A percentile compares a stretch with the other conserved stretches of the same genome.
Evolutionary conservation across 768 basidiomycete species (phyloP).

Genomic region (Naematelia encephala): DNA sequence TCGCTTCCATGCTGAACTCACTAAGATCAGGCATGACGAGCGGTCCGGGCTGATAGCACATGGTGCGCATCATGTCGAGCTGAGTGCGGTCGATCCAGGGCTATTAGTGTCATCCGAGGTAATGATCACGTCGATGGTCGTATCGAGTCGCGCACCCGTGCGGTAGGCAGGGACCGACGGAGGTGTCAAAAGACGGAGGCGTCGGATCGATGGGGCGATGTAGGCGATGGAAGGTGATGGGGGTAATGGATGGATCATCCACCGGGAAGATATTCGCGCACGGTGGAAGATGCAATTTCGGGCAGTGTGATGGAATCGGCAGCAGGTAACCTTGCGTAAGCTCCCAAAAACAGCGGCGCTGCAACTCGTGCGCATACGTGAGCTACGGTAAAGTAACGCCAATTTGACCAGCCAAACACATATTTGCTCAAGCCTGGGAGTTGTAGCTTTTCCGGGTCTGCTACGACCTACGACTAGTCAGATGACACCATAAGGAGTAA

Average conservation of each 20-base stretch:
- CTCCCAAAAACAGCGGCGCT: constrained; percentile 19
- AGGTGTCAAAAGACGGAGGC: too few relatives aligned
- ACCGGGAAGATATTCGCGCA: not conserved
- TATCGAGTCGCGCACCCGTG: too few relatives aligned
- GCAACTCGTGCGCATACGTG: constrained; percentile 36
- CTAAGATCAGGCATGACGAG: constrained; percentile 33
- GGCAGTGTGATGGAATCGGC: constrained; percentile 5
- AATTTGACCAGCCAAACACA: constrained; percentile 45
- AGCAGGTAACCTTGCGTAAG: constrained; percentile 28
- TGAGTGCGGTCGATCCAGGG: constrained; percentile 32
- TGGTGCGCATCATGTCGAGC: constrained; percentile 35
- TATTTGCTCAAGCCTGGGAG: constrained; percentile 23
- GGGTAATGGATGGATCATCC: not conserved
- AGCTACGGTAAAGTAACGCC: constrained; percentile 45
- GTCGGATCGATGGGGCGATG: too few relatives aligned
- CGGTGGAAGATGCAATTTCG: not conserved
- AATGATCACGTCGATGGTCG: not conserved
- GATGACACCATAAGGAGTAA: too few relatives aligned
- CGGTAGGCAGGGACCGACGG: too few relatives aligned
- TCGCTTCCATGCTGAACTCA: constrained; percentile 30
- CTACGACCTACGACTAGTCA: constrained; percentile 28
- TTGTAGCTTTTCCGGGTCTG: constrained; percentile 28
- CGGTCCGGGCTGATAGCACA: constrained; percentile 41
- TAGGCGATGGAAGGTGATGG: not conserved
- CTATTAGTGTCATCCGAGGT: constrained; percentile 9